phyloP scores from a whole-genome alignment of 2,329 filamentous ascomycete genomes.

The Aspergillus hiratsukae region DNA sequence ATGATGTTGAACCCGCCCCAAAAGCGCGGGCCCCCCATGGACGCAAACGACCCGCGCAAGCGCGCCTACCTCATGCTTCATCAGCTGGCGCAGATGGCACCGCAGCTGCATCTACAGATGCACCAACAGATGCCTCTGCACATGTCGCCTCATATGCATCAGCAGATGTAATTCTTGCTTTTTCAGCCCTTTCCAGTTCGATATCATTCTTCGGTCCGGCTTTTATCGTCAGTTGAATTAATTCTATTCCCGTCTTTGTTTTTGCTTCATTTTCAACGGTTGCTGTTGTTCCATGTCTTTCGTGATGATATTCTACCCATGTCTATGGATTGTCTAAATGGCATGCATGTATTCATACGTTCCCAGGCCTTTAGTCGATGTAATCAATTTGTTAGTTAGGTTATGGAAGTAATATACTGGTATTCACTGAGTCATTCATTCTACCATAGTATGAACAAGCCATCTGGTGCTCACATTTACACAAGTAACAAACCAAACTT shows the following conservation, averaged over 20 bases:
- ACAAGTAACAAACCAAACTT: too few species aligned
- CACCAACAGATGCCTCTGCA: neutral
- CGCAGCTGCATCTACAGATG: neutral
- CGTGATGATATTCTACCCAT: neutral
- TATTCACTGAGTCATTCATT: neutral
- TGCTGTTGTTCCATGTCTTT: neutral
- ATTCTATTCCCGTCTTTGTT: neutral
- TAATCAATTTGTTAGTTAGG: neutral
- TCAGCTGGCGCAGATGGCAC: conserved; percentile 5
- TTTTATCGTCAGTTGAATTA: neutral
- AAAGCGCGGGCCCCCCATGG: conserved; percentile 11
- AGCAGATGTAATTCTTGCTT: conserved; percentile 11
- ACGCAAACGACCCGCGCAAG: conserved; percentile 19
- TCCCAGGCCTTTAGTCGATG: neutral
- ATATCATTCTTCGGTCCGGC: neutral
- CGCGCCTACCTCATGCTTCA: conserved; percentile 18
- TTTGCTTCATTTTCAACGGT: neutral
- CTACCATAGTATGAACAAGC: too few species aligned
- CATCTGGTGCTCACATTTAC: too few species aligned
- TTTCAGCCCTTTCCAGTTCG: neutral
- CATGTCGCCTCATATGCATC: conserved; percentile 1
- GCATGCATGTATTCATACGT: neutral
- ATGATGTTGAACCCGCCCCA: conserved; percentile 17
- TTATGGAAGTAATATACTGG: neutral
- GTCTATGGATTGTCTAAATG: neutral